Conservation (phyloP, 495 filamentous ascomycete species). For the Hypoxylon fuscum region DNA sequence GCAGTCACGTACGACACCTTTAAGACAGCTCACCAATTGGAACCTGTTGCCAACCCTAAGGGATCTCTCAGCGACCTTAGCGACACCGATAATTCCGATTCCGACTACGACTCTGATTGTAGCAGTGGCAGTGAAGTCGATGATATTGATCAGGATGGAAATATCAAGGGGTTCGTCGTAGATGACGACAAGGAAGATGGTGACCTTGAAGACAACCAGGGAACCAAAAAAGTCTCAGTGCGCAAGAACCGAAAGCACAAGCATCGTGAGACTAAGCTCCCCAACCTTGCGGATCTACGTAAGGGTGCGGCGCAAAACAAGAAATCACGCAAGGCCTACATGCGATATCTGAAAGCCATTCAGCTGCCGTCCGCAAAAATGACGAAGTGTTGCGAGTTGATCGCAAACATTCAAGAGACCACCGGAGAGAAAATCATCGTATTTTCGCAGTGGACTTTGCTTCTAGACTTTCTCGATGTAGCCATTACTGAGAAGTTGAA, state of each 20-base stretch:
- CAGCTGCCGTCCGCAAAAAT: conserved; percentile 84
- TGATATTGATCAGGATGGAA: conserved; percentile 50
- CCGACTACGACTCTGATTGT: conserved; percentile 48
- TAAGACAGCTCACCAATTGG: conserved; percentile 73
- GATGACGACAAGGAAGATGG: conserved; percentile 48
- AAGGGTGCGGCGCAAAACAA: conserved; percentile 68
- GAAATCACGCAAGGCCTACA: conserved; percentile 66
- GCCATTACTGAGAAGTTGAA: conserved; percentile 64
- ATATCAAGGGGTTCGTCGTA: conserved; percentile 67
- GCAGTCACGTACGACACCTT: conserved; percentile 79
- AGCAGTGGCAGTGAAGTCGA: conserved; percentile 52
- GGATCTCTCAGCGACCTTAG: not conserved
- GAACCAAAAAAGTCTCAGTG: too few relatives aligned
- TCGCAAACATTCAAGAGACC: conserved; percentile 52
- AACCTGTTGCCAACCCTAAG: conserved; percentile 36
- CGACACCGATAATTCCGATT: conserved; percentile 41
- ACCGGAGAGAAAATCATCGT: conserved; percentile 82
- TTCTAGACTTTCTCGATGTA: conserved; percentile 87
- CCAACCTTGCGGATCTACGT: conserved; percentile 43
- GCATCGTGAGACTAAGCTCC: conserved; percentile 40
- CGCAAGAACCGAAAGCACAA: conserved; percentile 43
- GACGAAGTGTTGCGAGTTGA: conserved; percentile 75
- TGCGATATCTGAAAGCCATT: conserved; percentile 73
- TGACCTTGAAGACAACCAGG: conserved; percentile 15
- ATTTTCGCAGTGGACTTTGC: conserved; percentile 89